Base-by-base conservation (phyloP, 768 basidiomycete genomes). In the Psilocybe azurescens region DNA sequence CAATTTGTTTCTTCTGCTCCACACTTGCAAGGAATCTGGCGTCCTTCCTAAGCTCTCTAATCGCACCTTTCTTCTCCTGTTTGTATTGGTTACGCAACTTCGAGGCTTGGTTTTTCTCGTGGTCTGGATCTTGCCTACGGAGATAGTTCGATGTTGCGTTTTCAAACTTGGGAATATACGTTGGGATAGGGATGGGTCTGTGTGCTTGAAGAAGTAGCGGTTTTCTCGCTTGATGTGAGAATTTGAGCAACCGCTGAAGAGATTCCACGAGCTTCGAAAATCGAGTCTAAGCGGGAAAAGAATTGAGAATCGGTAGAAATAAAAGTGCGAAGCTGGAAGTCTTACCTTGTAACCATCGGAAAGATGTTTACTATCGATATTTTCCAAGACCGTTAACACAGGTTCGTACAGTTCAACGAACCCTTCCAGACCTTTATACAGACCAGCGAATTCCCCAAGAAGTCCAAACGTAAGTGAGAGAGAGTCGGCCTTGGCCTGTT, bases 41-140 rank as follows among this genome's bases (percentile, higher is more conserved):
- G 72, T 99, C 97, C 81, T 98, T 98, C 63, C 97, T 87, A 56
- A 99, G 81, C 73, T 99, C 97, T 50, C 97, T 83, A 64, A 99
- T 95, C 4, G 97, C 97, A 48, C 97, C 96, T 81, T 98, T 99
- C 71, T 86, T 81, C 81, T 99, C 97, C 78, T 99, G 90, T 78
- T 96, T 96, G 80, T 95, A 90, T 72, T 95, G 87, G 44, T 86
- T 84, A 58, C 91, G 89, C 70, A 99, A 77, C 75, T 98, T 99
- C 60, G 89, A 77, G 0, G 88, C 86, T 66, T 92, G 93, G 72
- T 94, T 95, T 44, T 93, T 88, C 69, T 97, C 95, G 62, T 87
- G 88, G 74, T 99, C 95, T 8, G 97, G 96, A 74, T 99, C 97
- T 70, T 91, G 91, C 56, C 82, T 81, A 53, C 89, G 89, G 63